Percentiles rank a stretch among this genome's conserved stretches.
These are phyloP conservation scores for Clavulina sp. DNA, from an alignment of 768 basidiomycete genomes.

Conservation along the genomic window DNA sequence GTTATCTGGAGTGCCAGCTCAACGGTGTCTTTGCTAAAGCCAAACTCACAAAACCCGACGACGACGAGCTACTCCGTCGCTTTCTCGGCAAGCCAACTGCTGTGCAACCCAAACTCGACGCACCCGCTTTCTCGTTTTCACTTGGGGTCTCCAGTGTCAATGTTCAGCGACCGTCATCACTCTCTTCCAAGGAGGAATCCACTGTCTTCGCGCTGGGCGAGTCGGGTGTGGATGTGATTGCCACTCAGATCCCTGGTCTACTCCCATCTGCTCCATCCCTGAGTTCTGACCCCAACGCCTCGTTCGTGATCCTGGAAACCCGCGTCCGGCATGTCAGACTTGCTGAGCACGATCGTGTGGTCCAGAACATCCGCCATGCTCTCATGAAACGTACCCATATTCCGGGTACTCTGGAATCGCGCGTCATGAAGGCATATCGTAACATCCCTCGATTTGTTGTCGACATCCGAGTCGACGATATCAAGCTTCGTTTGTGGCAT, in stretches of 20 bases:
- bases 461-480: slow-evolving; percentile 31
- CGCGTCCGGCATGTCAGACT: slow-evolving; percentile 30
- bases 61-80: slow-evolving; percentile 29
- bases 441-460: slow-evolving; percentile 34
- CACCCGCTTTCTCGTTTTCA: slow-evolving; percentile 32
- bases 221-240: background rate
- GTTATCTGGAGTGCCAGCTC: background rate
- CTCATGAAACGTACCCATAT: no score
- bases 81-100: slow-evolving; percentile 32
- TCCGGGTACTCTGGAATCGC: background rate
- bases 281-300: slow-evolving; percentile 38
- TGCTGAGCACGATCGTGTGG: slow-evolving; percentile 24
- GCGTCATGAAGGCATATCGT: background rate
- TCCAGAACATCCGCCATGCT: slow-evolving; percentile 19
- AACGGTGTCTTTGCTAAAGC: slow-evolving; percentile 21
- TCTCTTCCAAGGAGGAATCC: background rate
- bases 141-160: slow-evolving; percentile 27
- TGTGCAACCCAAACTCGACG: slow-evolving; percentile 23
- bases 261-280: slow-evolving; percentile 29
- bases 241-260: slow-evolving; percentile 42
- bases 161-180: background rate
- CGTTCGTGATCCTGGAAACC: slow-evolving; percentile 33
- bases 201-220: slow-evolving; percentile 2
- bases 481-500: slow-evolving; percentile 27
- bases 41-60: slow-evolving; percentile 30